Evolutionary conservation across 1,284 basidiomycete genomes (phyloP).

Genomic region (Fomes fomentarius): DNA sequence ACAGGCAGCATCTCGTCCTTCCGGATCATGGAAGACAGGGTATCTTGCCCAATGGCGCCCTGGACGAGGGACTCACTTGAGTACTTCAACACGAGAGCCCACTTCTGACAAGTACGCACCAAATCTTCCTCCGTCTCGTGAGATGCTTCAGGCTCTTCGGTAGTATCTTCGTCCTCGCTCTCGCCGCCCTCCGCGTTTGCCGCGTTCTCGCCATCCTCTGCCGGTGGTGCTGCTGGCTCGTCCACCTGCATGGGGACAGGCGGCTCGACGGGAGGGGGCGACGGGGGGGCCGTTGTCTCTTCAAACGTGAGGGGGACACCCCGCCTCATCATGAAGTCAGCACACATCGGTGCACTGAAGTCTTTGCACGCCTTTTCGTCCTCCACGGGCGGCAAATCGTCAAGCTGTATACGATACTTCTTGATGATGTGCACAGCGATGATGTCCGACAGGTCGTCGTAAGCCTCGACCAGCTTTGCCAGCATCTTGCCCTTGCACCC

Average conservation of each 20-base stretch:
- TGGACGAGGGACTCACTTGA: constrained; percentile 26
- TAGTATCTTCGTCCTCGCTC: constrained; percentile 19
- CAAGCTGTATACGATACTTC: constrained; percentile 52
- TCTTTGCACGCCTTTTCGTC: constrained; percentile 44
- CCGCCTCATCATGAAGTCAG: constrained; percentile 40
- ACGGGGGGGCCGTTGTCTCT: constrained; percentile 15
- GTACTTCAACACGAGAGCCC: background rate
- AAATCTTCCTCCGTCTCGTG: constrained; percentile 14
- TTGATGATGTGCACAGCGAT: constrained; percentile 49
- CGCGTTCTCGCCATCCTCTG: constrained; percentile 14
- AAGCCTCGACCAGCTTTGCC: constrained; percentile 52
- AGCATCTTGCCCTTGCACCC: constrained; percentile 74
- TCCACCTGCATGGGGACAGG: constrained; percentile 9
- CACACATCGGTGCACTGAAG: constrained; percentile 54
- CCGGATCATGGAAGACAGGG: constrained; percentile 67
- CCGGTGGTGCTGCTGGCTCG: constrained; percentile 1
- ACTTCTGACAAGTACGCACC: constrained; percentile 10
- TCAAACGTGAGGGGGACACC: constrained; percentile 21
- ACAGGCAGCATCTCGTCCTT: constrained; percentile 67
- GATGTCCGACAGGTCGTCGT: constrained; percentile 42
- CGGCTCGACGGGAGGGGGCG: background rate
- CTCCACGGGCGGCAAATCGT: constrained; percentile 55
- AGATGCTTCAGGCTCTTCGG: constrained; percentile 4
- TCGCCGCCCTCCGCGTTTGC: constrained; percentile 18
- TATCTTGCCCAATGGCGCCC: constrained; percentile 69